phyloP scores from a whole-genome alignment of 2,329 filamentous ascomycete species.

The Acrocalymma vagum region DNA sequence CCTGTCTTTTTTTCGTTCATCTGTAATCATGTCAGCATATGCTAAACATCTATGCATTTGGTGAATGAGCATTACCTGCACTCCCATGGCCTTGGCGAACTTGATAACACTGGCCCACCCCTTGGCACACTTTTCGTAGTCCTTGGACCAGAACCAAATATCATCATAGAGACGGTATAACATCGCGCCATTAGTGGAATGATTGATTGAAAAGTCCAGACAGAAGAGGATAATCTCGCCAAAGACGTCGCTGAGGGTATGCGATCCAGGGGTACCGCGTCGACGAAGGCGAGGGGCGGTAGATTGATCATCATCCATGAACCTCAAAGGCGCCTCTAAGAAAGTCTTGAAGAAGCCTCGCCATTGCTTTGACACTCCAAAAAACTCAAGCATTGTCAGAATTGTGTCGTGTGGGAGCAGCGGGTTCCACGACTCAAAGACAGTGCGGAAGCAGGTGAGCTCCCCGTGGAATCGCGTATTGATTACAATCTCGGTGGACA shows the following conservation, averaged over 20 bases:
- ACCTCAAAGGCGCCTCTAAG: constrained; percentile 56
- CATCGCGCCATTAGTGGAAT: constrained; percentile 49
- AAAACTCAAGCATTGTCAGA: constrained; percentile 53
- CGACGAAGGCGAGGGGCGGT: constrained; percentile 48
- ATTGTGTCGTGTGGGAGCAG: constrained; percentile 56
- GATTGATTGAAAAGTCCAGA: constrained; percentile 57
- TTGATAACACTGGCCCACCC: constrained; percentile 56
- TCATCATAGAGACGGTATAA: constrained; percentile 60
- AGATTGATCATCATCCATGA: constrained; percentile 44
- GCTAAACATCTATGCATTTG: too few relatives aligned
- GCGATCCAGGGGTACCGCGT: constrained; percentile 57
- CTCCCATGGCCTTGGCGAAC: constrained; percentile 54
- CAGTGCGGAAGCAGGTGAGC: constrained; percentile 39
- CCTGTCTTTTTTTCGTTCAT: constrained; percentile 55
- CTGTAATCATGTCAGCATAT: constrained; percentile 13
- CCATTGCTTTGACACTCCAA: constrained; percentile 55
- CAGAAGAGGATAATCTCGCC: constrained; percentile 59
- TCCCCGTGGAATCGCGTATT: constrained; percentile 39
- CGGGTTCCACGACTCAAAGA: constrained; percentile 41
- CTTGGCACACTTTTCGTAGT: constrained; percentile 49
- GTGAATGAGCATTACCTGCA: constrained; percentile 34
- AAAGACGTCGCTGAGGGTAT: constrained; percentile 56
- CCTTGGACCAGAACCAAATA: constrained; percentile 57
- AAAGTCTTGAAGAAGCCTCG: constrained; percentile 56
- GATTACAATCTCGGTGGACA: constrained; percentile 40